Evolutionary conservation across 1,284 basidiomycete species (phyloP).

Genomic region (Anthracocystis setariae): DNA sequence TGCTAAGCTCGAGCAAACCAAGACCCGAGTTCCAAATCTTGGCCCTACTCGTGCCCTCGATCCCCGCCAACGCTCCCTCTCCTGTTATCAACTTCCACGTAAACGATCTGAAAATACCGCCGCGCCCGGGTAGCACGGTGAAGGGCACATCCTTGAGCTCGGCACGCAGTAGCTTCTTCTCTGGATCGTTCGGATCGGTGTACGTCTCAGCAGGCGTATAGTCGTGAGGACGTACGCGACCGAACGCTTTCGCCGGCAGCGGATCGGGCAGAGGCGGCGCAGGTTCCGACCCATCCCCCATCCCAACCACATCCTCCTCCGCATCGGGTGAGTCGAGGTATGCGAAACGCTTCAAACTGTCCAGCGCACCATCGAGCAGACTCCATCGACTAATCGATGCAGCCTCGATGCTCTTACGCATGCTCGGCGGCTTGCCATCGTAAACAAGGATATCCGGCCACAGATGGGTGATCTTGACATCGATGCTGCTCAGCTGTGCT

Average conservation of each 20-base stretch:
- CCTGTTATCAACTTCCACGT: slow-evolving; percentile 61
- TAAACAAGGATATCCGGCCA: slow-evolving; percentile 64
- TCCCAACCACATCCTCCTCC: slow-evolving; percentile 3
- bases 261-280: slow-evolving; percentile 58
- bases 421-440: slow-evolving; percentile 60
- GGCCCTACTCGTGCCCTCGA: slow-evolving; percentile 55
- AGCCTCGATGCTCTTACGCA: slow-evolving; percentile 34
- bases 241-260: slow-evolving; percentile 58
- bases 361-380: slow-evolving; percentile 27
- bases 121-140: slow-evolving; percentile 53
- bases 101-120: slow-evolving; percentile 53
- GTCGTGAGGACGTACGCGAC: slow-evolving; percentile 56
- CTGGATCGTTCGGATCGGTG: slow-evolving; percentile 52
- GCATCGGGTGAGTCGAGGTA: slow-evolving; percentile 18
- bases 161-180: slow-evolving; percentile 52
- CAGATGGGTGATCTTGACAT: slow-evolving; percentile 60
- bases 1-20: slow-evolving; percentile 48
- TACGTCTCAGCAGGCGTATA: slow-evolving; percentile 56
- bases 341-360: slow-evolving; percentile 28
- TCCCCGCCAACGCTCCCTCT: slow-evolving; percentile 58
- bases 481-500: slow-evolving; percentile 56
- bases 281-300: slow-evolving; percentile 33
- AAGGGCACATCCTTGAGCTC: slow-evolving; percentile 62
- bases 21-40: slow-evolving; percentile 64
- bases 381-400: slow-evolving; percentile 6